Conservation (phyloP, 495 filamentous ascomycete genomes). For the Annulohypoxylon nitens region DNA sequence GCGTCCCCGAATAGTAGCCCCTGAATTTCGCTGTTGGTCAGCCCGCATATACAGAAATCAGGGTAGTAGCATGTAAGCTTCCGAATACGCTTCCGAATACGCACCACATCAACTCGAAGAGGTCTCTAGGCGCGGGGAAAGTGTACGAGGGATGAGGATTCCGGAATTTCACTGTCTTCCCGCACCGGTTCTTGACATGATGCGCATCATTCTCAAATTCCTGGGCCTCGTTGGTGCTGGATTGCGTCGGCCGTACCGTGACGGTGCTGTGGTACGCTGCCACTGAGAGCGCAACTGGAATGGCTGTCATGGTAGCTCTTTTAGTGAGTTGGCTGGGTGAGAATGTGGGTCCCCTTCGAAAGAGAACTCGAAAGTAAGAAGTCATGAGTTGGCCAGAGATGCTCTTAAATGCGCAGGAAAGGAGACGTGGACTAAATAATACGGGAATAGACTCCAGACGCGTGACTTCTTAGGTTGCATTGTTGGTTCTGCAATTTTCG, state of each 20-base stretch:
- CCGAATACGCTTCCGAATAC: constrained; percentile 18
- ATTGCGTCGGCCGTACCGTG: constrained; percentile 31
- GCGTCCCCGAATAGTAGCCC: constrained; percentile 1
- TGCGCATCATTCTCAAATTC: constrained; percentile 49
- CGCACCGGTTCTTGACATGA: constrained; percentile 53
- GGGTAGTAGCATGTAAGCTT: background rate
- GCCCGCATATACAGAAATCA: background rate
- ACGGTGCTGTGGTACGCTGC: constrained; percentile 48
- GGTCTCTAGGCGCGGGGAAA: constrained; percentile 11
- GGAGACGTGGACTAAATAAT: background rate
- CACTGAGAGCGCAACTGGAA: constrained; percentile 42
- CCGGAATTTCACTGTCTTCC: constrained; percentile 52
- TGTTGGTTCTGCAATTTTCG: background rate
- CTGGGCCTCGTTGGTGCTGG: constrained; percentile 31
- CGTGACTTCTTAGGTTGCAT: constrained; percentile 5
- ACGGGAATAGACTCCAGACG: background rate
- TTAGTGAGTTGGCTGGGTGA: constrained; percentile 28
- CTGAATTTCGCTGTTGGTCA: constrained; percentile 26
- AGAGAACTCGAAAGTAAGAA: constrained; percentile 33
- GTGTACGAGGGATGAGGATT: constrained; percentile 54
- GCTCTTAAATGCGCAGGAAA: background rate
- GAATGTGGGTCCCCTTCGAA: constrained; percentile 21
- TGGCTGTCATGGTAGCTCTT: constrained; percentile 31
- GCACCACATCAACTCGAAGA: constrained; percentile 16
- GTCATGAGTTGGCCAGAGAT: constrained; percentile 20